Conservation (phyloP, 1,284 basidiomycete species). For the Amylostereum chailletii region DNA sequence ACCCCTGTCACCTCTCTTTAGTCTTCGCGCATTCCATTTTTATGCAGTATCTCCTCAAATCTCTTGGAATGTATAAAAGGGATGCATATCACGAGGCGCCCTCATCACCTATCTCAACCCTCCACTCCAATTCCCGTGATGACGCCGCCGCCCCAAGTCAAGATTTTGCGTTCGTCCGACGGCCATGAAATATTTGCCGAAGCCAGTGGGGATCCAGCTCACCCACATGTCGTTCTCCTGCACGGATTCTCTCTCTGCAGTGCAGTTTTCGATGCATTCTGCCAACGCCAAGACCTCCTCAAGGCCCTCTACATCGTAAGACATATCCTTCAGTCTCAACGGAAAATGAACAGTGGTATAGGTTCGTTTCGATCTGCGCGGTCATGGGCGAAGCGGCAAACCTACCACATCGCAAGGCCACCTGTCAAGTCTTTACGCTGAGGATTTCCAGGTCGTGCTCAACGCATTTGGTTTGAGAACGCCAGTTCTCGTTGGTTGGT, state of each 20-base stretch:
- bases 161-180: background rate
- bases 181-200: slow-evolving; percentile 1
- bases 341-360: background rate
- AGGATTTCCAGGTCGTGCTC: slow-evolving; percentile 13
- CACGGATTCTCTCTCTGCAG: background rate
- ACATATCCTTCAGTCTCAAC: background rate
- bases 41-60: background rate
- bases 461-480: slow-evolving; percentile 10
- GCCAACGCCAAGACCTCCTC: background rate
- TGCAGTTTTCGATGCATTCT: background rate
- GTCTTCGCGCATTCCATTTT: background rate
- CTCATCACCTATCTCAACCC: background rate
- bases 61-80: background rate
- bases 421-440: slow-evolving; percentile 11
- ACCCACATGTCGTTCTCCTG: background rate
- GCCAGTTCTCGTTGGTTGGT: slow-evolving; percentile 14
- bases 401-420: slow-evolving; percentile 11
- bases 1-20: background rate
- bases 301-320: slow-evolving; percentile 1
- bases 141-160: background rate
- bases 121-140: background rate
- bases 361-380: slow-evolving; percentile 18
- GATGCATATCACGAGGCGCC: background rate
- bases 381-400: slow-evolving; percentile 14
- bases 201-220: background rate